phyloP scores from a whole-genome alignment of 1,284 basidiomycete species.

The Trametes polyzona region DNA sequence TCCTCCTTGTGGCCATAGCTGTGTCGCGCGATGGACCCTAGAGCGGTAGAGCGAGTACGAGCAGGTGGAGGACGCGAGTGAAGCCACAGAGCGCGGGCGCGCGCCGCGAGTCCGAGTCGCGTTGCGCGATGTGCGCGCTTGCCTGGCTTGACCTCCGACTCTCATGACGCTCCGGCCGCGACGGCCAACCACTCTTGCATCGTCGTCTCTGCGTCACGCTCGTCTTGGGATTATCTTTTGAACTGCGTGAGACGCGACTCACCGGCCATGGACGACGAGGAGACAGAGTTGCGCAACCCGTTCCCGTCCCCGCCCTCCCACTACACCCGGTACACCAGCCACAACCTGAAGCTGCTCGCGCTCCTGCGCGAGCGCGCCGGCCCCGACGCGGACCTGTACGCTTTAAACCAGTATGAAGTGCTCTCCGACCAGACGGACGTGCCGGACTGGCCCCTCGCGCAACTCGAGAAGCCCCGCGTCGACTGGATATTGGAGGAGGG shows the following conservation, averaged over 20 bases:
- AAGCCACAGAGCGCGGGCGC: conserved; percentile 2
- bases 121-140: background rate
- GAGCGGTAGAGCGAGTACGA: background rate
- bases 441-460: conserved; percentile 70
- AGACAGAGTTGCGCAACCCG: conserved; percentile 76
- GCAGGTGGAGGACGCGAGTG: background rate
- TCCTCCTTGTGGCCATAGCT: conserved; percentile 67
- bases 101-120: background rate
- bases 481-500: conserved; percentile 81
- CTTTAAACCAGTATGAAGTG: conserved; percentile 58
- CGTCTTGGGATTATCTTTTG: no score
- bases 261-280: conserved; percentile 62
- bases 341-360: conserved; percentile 66
- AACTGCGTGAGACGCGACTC: background rate
- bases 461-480: conserved; percentile 78
- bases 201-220: background rate
- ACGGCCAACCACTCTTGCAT: background rate
- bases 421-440: conserved; percentile 70
- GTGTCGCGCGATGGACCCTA: background rate
- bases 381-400: conserved; percentile 38
- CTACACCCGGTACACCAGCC: conserved; percentile 70
- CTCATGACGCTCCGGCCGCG: conserved; percentile 14
- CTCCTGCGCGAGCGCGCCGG: conserved; percentile 59
- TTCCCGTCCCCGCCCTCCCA: conserved; percentile 83
- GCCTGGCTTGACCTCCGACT: background rate